Evolutionary conservation across 805 yeast species (phyloP), one percentile per base, ranked within the genome.

Genomic region (Schwanniomyces occidentalis): DNA sequence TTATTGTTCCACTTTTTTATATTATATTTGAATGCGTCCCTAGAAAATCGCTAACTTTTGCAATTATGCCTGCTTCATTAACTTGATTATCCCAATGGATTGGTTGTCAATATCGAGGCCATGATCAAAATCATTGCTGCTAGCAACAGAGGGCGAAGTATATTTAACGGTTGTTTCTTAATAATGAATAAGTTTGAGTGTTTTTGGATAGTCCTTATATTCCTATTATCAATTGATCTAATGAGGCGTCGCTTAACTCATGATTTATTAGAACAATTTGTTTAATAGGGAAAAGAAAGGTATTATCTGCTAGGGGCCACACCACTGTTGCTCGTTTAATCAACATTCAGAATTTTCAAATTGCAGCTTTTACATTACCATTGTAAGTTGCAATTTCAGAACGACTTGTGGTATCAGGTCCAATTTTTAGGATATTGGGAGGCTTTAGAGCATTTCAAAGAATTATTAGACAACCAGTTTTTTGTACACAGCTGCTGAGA

Each of bases 1-100:
- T 73, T 51, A 45, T 81, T 80, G 27, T 82, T 73, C 78, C 81
- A 82, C 8, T 65, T 73, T 46, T 68, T 71, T 45, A 73, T 69
- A 7, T 53, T 57, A 7, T 43, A 38, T 4, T 69, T 58, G 80
- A 85, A 82, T 2, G 62, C 7, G 80, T 79, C 3, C 82, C 82
- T 10, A 30, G 24, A 10, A 43, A 40, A 12, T 41, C 27, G 35
- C 56, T 61, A 15, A 57, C 48, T 21, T 48, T 41, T 5, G 51
- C 54, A 20, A 51, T 32, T 9, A 56, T 30, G 3, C 60, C 60
- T 18, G 52, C 47, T 1, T 62, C 62, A 30, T 52, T 51, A 18
- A 58, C 42, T 20, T 41, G 42, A 35, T 55, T 56, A 1, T 60
- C 61, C 34, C 52, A 58, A 35, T 60, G 65, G 48, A 57, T 40